These are phyloP conservation scores for Capsicum pubescens DNA, from an alignment of 257 asterid genomes.

Conservation along the genomic window DNA sequence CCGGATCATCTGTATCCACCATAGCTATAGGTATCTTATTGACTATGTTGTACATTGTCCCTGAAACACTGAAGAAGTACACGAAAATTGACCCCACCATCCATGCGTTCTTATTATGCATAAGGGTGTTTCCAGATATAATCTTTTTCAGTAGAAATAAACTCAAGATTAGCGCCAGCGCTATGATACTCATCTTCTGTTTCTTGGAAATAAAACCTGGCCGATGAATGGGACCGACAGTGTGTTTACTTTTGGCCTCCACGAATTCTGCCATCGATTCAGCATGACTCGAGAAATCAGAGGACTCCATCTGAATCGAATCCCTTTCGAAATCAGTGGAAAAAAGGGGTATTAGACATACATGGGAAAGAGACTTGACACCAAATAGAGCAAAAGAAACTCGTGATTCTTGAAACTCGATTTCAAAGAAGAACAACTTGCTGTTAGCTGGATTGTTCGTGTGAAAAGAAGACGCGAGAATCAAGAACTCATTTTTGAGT, in stretches of 20 bases:
- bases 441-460: conserved; percentile 46
- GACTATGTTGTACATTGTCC: conserved; percentile 85
- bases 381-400: conserved; percentile 62
- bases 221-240: conserved; percentile 63
- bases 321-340: conserved; percentile 57
- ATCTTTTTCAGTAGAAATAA: conserved; percentile 63
- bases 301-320: conserved; percentile 67
- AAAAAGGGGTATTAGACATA: conserved; percentile 65
- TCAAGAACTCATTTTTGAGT: conserved; percentile 45
- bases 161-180: conserved; percentile 45
- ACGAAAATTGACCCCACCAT: conserved; percentile 79
- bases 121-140: conserved; percentile 58
- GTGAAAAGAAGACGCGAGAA: conserved; percentile 57
- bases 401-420: conserved; percentile 79
- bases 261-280: conserved; percentile 85
- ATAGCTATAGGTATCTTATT: conserved; percentile 89
- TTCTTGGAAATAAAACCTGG: conserved; percentile 68
- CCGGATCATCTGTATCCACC: conserved; percentile 71
- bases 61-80: conserved; percentile 89
- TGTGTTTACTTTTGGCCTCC: conserved; percentile 49
- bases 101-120: conserved; percentile 73
- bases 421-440: conserved; percentile 60
- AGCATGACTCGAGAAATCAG: conserved; percentile 63
- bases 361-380: conserved; percentile 74
- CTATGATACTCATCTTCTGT: conserved; percentile 49